Evolutionary conservation across 2,329 filamentous ascomycete genomes (phyloP), one percentile per base, ranked within the genome.

Genomic region (Ascochyta viciae-villosae): DNA sequence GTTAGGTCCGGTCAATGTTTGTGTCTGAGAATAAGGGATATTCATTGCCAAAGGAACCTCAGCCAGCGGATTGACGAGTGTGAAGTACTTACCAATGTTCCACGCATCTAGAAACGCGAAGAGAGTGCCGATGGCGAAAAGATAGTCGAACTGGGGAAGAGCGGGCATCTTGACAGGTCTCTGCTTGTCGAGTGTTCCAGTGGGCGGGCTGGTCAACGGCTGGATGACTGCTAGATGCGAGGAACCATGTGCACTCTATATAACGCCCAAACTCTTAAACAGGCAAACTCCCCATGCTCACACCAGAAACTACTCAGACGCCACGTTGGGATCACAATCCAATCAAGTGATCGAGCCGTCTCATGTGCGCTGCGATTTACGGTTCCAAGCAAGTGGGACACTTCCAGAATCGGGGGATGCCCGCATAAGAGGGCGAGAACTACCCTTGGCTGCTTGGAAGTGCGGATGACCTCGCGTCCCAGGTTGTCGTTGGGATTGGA

Each of bases 41-140:
- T 3, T 40, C 26, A n/a, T 34, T 12, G 4, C n/a, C 31, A 34
- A 34, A 16, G 33, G 5, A 43, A 12, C 6, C 23, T 23, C 24
- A 35, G 42, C 39, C n/a, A 23, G 4, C 3, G 12, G 12, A 37
- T 5, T 19, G 5, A 31, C 1, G 6, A 29, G 3, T 23, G 13
- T 2, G 4, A 13, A 22, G 15, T 31, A 60, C 64, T 23, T 57
- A 79, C 84, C 85, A 61, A 87, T 87, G 68, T 87, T 88, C 83
- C 84, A 89, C 49, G 85, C 85, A 71, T 88, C 86, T 37, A 89
- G 82, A 68, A 86, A 84, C 57, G 86, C 85, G 73, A 89, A 89
- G 56, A 88, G 81, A 50, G 83, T 85, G 74, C 83, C 85, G 50
- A 88, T 82, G 64, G 84, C 86, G 62, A 88, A 85, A 58, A 88